phyloP scores from a whole-genome alignment of 2,329 filamentous ascomycete genomes.

The Phaeosphaeriaceae sp. region DNA sequence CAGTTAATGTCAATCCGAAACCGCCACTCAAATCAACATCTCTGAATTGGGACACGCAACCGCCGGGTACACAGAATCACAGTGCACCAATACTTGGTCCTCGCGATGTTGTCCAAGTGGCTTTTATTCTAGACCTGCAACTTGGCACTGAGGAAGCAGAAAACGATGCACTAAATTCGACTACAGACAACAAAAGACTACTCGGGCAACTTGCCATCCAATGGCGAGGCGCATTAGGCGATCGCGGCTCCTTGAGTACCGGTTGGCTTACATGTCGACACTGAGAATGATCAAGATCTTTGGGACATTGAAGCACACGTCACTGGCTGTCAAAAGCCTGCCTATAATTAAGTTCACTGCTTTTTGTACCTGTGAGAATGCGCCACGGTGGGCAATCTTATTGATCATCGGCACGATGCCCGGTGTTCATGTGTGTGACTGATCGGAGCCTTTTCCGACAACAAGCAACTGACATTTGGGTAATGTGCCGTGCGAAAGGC shows the following conservation, averaged over 20 bases:
- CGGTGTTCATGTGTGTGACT: not conserved
- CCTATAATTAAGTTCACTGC: not conserved
- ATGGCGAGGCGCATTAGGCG: slow-evolving; percentile 91
- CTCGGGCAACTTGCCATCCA: slow-evolving; percentile 85
- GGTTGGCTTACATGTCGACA: slow-evolving; percentile 68
- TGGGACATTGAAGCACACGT: not conserved
- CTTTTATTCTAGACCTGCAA: slow-evolving; percentile 66
- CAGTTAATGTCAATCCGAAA: slow-evolving; percentile 57
- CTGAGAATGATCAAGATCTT: slow-evolving; percentile 21
- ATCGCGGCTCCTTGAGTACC: slow-evolving; percentile 84
- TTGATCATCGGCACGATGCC: not conserved
- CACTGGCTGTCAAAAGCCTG: not conserved
- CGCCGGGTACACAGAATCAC: slow-evolving; percentile 35
- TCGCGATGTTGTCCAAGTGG: slow-evolving; percentile 69
- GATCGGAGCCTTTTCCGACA: slow-evolving; percentile 1
- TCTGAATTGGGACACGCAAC: slow-evolving; percentile 61
- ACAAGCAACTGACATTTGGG: too few relatives aligned
- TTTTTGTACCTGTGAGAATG: not conserved
- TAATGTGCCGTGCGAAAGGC: too few relatives aligned
- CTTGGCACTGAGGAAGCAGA: slow-evolving; percentile 53
- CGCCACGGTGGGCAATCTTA: not conserved
- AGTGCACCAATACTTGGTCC: slow-evolving; percentile 61
- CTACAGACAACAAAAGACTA: slow-evolving; percentile 59
- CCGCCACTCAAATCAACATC: slow-evolving; percentile 60
- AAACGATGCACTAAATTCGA: slow-evolving; percentile 40